Conservation (phyloP, 768 basidiomycete genomes). For the Rhodosporidiobolus odoratus region DNA sequence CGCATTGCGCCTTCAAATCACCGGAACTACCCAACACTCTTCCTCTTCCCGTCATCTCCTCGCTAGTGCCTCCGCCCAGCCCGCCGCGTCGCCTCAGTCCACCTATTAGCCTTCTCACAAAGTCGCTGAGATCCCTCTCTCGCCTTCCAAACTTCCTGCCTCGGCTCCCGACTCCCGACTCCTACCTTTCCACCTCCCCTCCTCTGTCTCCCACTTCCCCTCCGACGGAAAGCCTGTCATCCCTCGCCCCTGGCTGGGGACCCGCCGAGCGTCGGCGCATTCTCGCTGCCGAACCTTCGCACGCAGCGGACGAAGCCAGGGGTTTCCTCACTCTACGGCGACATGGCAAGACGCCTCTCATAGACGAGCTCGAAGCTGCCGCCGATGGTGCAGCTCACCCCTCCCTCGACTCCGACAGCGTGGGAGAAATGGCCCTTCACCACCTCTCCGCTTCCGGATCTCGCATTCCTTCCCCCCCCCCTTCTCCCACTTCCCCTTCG, state of each 20-base stretch:
- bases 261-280: slow-evolving; percentile 23
- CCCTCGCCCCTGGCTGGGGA: slow-evolving; percentile 20
- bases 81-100: not conserved
- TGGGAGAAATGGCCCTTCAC: too few species aligned
- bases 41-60: not conserved
- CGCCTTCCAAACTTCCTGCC: slow-evolving; percentile 30
- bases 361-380: not conserved
- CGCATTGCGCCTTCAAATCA: too few species aligned
- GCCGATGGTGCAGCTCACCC: not conserved
- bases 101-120: slow-evolving; percentile 25
- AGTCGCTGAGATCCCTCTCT: slow-evolving; percentile 28
- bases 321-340: not conserved
- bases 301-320: slow-evolving; percentile 32
- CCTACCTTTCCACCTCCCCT: not conserved
- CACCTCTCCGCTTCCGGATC: too few species aligned
- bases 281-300: slow-evolving; percentile 21
- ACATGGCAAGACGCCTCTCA: too few species aligned
- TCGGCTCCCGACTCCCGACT: not conserved
- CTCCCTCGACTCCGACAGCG: not conserved
- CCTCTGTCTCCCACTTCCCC: not conserved
- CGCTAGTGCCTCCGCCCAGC: not conserved
- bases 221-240: not conserved
- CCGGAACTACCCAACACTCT: slow-evolving; percentile 10
- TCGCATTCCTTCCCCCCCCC: not conserved
- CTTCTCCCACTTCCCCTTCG: not conserved